Percentiles rank a stretch among this genome's conserved stretches.
These are phyloP conservation scores for Coniochaeta sp. DNA, from an alignment of 2,329 filamentous ascomycete genomes.

Conservation along the genomic window DNA sequence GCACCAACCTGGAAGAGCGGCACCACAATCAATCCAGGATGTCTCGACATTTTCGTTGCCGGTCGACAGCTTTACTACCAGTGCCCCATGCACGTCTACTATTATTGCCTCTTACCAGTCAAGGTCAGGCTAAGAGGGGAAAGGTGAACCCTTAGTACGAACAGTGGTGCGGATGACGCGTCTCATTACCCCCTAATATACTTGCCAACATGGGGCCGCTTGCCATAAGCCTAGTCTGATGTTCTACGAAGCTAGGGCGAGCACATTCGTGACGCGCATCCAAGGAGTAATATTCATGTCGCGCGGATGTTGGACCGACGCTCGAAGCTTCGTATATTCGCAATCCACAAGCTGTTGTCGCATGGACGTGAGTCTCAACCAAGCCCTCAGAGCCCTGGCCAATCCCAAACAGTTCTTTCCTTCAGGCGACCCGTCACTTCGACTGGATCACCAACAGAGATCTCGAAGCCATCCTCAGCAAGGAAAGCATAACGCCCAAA, in stretches of 20 bases:
- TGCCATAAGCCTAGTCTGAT: not conserved
- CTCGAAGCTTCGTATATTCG: too few species aligned
- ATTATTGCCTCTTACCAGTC: not conserved
- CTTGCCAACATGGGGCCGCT: not conserved
- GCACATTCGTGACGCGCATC: not conserved
- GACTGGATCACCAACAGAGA: constrained; percentile 50
- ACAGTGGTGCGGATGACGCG: not conserved
- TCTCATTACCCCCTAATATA: not conserved
- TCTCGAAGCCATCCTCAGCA: constrained; percentile 16
- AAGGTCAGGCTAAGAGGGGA: not conserved
- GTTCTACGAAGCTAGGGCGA: not conserved
- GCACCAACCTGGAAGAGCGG: not conserved
- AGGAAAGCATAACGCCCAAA: constrained; percentile 70
- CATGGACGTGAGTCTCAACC: not conserved
- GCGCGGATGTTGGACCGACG: too few species aligned
- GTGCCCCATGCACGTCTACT: not conserved
- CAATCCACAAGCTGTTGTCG: too few species aligned
- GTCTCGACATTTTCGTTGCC: not conserved
- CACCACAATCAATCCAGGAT: not conserved
- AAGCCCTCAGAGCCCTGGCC: constrained; percentile 27
- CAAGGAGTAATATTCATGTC: not conserved
- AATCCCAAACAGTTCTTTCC: constrained; percentile 47
- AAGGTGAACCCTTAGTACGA: not conserved
- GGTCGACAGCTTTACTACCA: not conserved
- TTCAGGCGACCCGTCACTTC: constrained; percentile 38